These are phyloP conservation scores for Ammopiptanthus mongolicus DNA, from an alignment of 306 rosid species.

Conservation along the genomic window DNA sequence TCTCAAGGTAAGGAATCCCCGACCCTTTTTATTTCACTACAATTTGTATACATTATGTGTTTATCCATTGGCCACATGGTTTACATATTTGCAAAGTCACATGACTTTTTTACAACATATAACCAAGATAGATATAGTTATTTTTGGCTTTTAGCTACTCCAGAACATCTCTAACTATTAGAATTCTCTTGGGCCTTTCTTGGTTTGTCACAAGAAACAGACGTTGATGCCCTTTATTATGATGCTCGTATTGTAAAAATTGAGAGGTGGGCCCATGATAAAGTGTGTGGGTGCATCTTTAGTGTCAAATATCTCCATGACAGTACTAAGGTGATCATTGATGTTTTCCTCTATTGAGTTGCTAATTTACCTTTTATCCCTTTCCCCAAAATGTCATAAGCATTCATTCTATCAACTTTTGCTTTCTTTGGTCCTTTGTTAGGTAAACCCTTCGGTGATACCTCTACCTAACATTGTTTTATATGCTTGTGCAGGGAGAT, in stretches of 20 bases:
- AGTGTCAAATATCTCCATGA: slow-evolving; percentile 55
- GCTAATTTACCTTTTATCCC: not conserved
- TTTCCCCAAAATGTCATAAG: not conserved
- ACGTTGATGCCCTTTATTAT: slow-evolving; percentile 41
- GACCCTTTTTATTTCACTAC: not conserved
- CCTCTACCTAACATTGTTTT: slow-evolving; percentile 1
- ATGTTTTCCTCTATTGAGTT: not conserved
- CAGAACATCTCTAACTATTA: not conserved
- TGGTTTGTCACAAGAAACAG: slow-evolving; percentile 51
- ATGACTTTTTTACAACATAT: not conserved
- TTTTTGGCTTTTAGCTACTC: not conserved
- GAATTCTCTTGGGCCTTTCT: not conserved
- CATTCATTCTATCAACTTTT: not conserved
- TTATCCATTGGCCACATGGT: not conserved
- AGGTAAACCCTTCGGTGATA: not conserved
- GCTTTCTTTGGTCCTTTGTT: not conserved
- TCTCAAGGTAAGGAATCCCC: slow-evolving; percentile 56
- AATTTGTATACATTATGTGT: not conserved
- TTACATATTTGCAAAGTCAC: not conserved
- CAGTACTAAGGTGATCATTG: slow-evolving; percentile 41
- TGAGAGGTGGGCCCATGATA: slow-evolving; percentile 30
- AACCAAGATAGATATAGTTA: not conserved
- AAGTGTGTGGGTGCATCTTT: slow-evolving; percentile 53
- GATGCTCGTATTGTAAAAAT: slow-evolving; percentile 30
- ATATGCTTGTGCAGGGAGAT: slow-evolving; percentile 25